Percentiles rank a stretch among this genome's conserved stretches.
These are phyloP conservation scores for Backusella liffmaniae DNA, from an alignment of 192 early-diverging fungal species.

Conservation along the genomic window DNA sequence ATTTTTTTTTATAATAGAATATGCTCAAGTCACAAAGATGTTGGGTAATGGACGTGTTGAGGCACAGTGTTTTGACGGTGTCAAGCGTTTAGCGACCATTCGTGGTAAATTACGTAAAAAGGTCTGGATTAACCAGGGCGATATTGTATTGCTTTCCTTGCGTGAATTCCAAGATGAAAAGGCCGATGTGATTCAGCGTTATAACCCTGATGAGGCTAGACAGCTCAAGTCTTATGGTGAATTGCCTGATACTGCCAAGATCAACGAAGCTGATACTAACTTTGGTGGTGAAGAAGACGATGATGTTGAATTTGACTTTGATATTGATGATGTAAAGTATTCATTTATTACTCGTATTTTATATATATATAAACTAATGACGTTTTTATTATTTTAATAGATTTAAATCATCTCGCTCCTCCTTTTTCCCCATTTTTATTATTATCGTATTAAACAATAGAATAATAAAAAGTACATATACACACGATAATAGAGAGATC, in stretches of 20 bases:
- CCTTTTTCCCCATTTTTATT: background rate
- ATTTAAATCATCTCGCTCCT: conserved; percentile 5
- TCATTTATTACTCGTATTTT: background rate
- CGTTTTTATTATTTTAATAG: background rate
- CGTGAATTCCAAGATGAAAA: conserved; percentile 94
- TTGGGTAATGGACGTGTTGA: conserved; percentile 95
- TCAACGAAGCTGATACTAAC: conserved; percentile 75
- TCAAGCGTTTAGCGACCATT: conserved; percentile 91
- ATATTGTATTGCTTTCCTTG: conserved; percentile 85
- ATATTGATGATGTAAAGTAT: conserved; percentile 79
- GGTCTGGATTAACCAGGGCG: conserved; percentile 93
- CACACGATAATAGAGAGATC: background rate
- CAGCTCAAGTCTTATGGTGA: conserved; percentile 93
- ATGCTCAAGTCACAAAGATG: conserved; percentile 92
- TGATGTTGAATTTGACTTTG: conserved; percentile 85
- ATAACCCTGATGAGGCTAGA: conserved; percentile 93
- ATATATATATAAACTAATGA: background rate
- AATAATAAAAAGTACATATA: background rate
- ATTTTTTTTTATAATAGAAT: conserved; percentile 55
- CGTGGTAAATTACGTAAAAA: conserved; percentile 98
- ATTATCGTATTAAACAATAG: background rate
- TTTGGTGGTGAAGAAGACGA: conserved; percentile 63
- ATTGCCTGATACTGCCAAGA: conserved; percentile 82
- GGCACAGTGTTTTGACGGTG: conserved; percentile 86
- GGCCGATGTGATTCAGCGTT: conserved; percentile 92